Base-by-base conservation (phyloP, 2,329 filamentous ascomycete species). In the Hymenoscyphus scutula region DNA sequence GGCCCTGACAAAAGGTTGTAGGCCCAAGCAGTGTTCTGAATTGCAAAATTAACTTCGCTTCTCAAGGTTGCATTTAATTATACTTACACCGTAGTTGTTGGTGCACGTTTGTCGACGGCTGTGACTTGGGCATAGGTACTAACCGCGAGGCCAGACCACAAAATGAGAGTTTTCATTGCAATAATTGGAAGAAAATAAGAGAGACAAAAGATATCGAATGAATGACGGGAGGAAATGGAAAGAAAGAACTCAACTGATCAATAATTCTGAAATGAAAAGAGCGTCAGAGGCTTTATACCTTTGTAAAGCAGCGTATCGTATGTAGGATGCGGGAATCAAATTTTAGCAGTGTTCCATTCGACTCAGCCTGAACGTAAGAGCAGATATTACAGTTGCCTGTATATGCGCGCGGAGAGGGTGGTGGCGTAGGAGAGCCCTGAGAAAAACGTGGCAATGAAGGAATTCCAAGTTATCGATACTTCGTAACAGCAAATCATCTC, bases 181-280 rank as follows among this genome's bases (percentile, higher is more conserved):
- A 5, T 19, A 30, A 54, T 7, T 3, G 2, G 15, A 5, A 30
- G 27, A 54, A 5, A 30, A 17, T 38, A 37, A 13, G 10, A 23
- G 23, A 23, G 53, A 17, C 53, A 51, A 57, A 2, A n/a, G 25
- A n/a, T 17, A 34, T 41, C n/a, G n/a, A 48, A 63, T 56, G 63
- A 53, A 37, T 13, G 32, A 37, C 10, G 8, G 32, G 8, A 13
- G 32, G 32, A 37, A 37, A 1, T 37, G 11, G 15, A 37, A 13
- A 15, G 32, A 15, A 37, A 37, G 15, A 37, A 13, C 8, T 34
- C 2, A 10, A 34, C 4, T 34, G 32, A 34, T 10, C 1, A 37
- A 4, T 37, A 37, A 11, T 4, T 13, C 10, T 3, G 32, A 37
- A 37, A 37, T 37, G 32, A 13, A 11, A 13, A 4, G 1, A 11